Base-by-base conservation (phyloP, 2,329 filamentous ascomycete genomes). In the Akanthomyces muscarius region DNA sequence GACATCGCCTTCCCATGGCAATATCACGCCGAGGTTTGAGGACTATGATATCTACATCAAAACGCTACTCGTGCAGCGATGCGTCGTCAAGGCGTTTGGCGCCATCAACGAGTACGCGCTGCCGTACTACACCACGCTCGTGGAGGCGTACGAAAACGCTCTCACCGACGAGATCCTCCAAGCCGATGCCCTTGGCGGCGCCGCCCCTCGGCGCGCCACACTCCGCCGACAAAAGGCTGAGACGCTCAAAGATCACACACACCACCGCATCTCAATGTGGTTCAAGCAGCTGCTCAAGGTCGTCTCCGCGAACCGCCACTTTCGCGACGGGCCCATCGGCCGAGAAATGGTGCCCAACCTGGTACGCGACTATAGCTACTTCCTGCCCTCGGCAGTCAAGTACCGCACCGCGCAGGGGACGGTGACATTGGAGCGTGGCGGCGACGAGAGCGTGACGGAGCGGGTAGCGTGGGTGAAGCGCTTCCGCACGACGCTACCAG, bases 21-120 rank as follows among this genome's bases (percentile, higher is more conserved):
- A 81, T 62, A 71, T 88, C 54, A 66, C 75, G 8, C 86, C 88
- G 0, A 83, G 77, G 0, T 80, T 90, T 64, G 74, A 80, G 16
- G 83, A 89, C 72, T 83, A 83, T 71, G 74, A 79, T 67, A 68
- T 77, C 51, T 72, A 78, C 65, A 69, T 80, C 70, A 77, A 77
- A 56, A 68, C 72, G 0, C 73, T 80, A 42, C 71, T 82, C 61
- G 55, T 62, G 13, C 65, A 68, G 57, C 68, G 68, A 16, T 65
- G 61, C 25, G 65, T 74, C 25, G 69, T 67, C 36, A 70, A 63
- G 38, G 76, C 78, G 5, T 66, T 79, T 47, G 65, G 69, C 11
- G 70, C 75, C 52, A 77, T 83, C 61, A 72, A 76, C 23, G 68
- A 73, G 44, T 73, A 77, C 66, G 73, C 77, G 65, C 71, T 80